These are phyloP conservation scores for Paraleonurus japonicus DNA, from an alignment of 257 asterid species.

Conservation along the genomic window DNA sequence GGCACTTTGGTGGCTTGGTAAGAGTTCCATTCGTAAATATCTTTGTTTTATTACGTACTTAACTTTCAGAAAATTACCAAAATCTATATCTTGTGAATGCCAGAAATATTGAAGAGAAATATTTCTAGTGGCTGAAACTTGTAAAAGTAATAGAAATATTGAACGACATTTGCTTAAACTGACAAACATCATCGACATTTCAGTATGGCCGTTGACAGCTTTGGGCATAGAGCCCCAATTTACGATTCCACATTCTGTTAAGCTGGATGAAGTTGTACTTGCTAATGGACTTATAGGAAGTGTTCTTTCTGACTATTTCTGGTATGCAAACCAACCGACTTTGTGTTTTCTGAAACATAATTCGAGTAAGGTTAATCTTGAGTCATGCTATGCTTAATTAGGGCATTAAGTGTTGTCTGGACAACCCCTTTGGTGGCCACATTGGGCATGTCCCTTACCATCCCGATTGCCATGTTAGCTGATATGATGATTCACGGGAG, in stretches of 20 bases:
- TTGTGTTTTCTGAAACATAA: neutral
- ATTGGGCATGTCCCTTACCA: constrained; percentile 89
- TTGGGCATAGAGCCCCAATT: constrained; percentile 88
- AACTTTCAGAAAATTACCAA: neutral
- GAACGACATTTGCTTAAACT: too few species aligned
- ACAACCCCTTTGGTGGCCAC: constrained; percentile 95
- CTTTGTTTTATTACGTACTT: neutral
- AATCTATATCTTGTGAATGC: neutral
- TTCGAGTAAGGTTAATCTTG: neutral
- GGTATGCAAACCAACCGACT: constrained; percentile 47
- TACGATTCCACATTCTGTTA: constrained; percentile 74
- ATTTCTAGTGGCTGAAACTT: neutral
- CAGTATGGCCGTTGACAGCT: constrained; percentile 96
- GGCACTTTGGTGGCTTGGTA: constrained; percentile 97
- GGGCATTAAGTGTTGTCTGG: constrained; percentile 97
- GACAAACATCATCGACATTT: constrained; percentile 12
- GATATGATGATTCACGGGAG: constrained; percentile 92
- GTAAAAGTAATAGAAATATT: neutral
- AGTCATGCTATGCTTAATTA: constrained; percentile 21
- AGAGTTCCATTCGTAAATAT: constrained; percentile 16
- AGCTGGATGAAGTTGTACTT: constrained; percentile 79
- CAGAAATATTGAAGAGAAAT: too few species aligned
- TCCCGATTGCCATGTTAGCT: constrained; percentile 91
- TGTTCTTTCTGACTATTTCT: constrained; percentile 85
- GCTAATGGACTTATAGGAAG: constrained; percentile 88